Percentiles rank a stretch among this genome's conserved stretches.
These are phyloP conservation scores for Gaultheria prostrata DNA, from an alignment of 148 eudicot genomes.

Conservation along the genomic window DNA sequence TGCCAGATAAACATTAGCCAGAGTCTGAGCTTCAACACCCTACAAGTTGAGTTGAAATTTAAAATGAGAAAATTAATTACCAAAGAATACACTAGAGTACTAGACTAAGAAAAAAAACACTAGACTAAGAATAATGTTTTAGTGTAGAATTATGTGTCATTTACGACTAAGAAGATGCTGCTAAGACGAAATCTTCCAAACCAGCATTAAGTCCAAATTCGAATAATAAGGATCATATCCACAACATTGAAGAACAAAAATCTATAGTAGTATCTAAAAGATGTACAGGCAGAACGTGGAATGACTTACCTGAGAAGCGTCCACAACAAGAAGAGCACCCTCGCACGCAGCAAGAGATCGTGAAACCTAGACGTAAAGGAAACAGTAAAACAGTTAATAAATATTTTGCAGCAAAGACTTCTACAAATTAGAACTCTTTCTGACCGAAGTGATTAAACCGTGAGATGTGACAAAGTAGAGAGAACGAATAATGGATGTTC, in stretches of 20 bases:
- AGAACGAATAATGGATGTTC: neutral
- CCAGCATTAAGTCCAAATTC: neutral
- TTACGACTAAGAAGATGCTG: neutral
- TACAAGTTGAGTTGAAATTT: constrained; percentile 28
- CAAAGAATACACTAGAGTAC: neutral
- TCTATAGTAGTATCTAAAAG: neutral
- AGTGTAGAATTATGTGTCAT: neutral
- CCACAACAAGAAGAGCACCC: constrained; percentile 97
- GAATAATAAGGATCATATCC: neutral
- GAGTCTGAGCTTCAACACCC: constrained; percentile 99
- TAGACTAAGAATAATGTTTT: neutral
- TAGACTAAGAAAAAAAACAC: neutral
- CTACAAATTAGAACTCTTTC: neutral
- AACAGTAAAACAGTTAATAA: neutral
- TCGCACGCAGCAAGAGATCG: constrained; percentile 99
- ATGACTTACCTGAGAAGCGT: constrained; percentile 69
- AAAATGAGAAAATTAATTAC: neutral
- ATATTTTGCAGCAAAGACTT: neutral
- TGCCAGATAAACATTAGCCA: constrained; percentile 96
- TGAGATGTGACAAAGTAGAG: neutral
- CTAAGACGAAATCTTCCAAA: neutral
- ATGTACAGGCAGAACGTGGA: constrained; percentile 5
- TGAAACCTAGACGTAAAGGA: constrained; percentile 58
- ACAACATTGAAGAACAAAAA: neutral
- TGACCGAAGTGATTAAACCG: neutral